phyloP scores from a whole-genome alignment of 306 rosid species.

The Trifolium repens region DNA sequence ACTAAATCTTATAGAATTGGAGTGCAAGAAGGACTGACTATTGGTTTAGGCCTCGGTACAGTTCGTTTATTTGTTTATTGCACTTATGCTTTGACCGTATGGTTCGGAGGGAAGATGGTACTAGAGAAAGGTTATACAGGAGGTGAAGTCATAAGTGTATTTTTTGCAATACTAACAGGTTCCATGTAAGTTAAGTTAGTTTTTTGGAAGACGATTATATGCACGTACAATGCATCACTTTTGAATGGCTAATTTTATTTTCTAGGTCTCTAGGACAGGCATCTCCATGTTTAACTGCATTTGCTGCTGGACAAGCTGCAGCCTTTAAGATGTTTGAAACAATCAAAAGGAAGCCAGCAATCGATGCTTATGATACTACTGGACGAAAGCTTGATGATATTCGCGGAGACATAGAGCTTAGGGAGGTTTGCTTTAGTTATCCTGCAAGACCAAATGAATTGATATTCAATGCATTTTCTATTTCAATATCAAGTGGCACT shows the following conservation, averaged over 20 bases:
- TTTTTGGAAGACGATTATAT: background rate
- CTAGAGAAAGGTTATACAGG: conserved; percentile 70
- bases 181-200: conserved; percentile 66
- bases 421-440: conserved; percentile 69
- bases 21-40: conserved; percentile 67
- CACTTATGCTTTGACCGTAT: conserved; percentile 60
- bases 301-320: conserved; percentile 65
- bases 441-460: conserved; percentile 71
- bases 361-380: conserved; percentile 50
- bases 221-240: background rate
- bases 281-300: conserved; percentile 60
- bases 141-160: conserved; percentile 60
- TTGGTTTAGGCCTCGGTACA: conserved; percentile 66
- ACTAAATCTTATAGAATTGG: conserved; percentile 67
- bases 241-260: background rate
- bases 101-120: conserved; percentile 82
- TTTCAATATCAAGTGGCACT: conserved; percentile 69
- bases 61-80: conserved; percentile 54
- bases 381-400: conserved; percentile 57
- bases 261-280: conserved; percentile 63
- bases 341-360: conserved; percentile 52
- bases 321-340: conserved; percentile 65
- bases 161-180: conserved; percentile 62
- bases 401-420: conserved; percentile 67
- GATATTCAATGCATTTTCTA: conserved; percentile 63